A percentile compares a stretch with the other conserved stretches of the same genome.
Conservation (phyloP, 805 yeast genomes). For the Hanseniaspora vineae region DNA sequence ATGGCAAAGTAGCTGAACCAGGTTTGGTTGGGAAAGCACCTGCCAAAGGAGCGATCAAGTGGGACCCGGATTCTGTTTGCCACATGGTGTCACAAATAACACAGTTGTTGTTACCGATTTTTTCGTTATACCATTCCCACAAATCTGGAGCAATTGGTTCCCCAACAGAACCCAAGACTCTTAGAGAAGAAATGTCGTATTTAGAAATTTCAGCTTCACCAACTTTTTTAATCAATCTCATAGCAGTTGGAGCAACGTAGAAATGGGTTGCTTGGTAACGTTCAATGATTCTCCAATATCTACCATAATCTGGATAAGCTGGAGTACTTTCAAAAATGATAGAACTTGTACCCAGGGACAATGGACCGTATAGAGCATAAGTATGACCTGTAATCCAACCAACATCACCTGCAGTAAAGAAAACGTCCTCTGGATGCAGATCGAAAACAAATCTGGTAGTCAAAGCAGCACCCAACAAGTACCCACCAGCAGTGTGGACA, state of each 20-base stretch:
- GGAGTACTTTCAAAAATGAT: slow-evolving; percentile 96
- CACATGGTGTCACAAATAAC: slow-evolving; percentile 95
- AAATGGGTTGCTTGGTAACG: slow-evolving; percentile 86
- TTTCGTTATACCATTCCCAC: slow-evolving; percentile 96
- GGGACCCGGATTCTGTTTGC: slow-evolving; percentile 98
- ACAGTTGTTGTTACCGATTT: slow-evolving; percentile 80
- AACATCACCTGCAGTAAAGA: slow-evolving; percentile 96
- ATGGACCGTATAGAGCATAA: slow-evolving; percentile 89
- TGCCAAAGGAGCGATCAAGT: slow-evolving; percentile 85
- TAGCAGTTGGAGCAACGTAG: slow-evolving; percentile 97
- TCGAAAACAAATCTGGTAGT: slow-evolving; percentile 92
- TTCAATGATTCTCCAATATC: slow-evolving; percentile 95
- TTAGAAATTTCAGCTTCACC: slow-evolving; percentile 75
- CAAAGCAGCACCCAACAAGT: slow-evolving; percentile 80
- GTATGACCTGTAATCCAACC: slow-evolving; percentile 99
- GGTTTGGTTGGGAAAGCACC: slow-evolving; percentile 94
- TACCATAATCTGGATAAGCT: slow-evolving; percentile 86
- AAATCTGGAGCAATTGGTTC: slow-evolving; percentile 97
- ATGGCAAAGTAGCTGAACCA: slow-evolving; percentile 93
- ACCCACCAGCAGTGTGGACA: slow-evolving; percentile 90
- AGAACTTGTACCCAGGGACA: slow-evolving; percentile 76
- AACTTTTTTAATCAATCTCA: slow-evolving; percentile 79
- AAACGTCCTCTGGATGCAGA: slow-evolving; percentile 72
- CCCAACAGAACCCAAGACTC: slow-evolving; percentile 94
- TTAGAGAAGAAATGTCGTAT: slow-evolving; percentile 72